These are phyloP conservation scores for Boletus rubroflammeus DNA, from an alignment of 768 basidiomycete species.

Conservation along the genomic window DNA sequence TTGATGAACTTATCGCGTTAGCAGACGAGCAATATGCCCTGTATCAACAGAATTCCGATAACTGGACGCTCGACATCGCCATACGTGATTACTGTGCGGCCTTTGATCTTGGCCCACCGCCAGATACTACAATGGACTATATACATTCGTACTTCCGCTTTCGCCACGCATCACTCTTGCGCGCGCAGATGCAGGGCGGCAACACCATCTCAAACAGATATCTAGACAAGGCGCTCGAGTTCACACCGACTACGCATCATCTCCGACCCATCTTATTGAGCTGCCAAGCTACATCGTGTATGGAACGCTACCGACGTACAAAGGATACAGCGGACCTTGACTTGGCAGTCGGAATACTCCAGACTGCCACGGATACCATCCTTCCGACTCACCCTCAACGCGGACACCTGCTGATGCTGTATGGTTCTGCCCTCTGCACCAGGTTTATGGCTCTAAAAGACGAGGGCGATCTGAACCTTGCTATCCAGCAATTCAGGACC, in stretches of 20 bases:
- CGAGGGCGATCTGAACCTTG: constrained; percentile 19
- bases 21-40: constrained; percentile 6
- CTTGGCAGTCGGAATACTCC: constrained; percentile 1
- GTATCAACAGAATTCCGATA: constrained; percentile 4
- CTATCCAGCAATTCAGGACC: constrained; percentile 8
- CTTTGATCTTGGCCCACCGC: constrained; percentile 14
- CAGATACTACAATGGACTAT: background rate
- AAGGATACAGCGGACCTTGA: constrained; percentile 15
- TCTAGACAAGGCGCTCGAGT: constrained; percentile 8
- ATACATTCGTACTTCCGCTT: constrained; percentile 13
- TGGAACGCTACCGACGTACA: constrained; percentile 9
- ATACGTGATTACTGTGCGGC: constrained; percentile 15
- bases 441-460: constrained; percentile 12
- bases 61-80: constrained; percentile 4
- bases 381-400: constrained; percentile 12
- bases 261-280: constrained; percentile 1
- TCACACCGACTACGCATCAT: constrained; percentile 3
- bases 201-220: background rate
- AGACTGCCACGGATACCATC: constrained; percentile 4
- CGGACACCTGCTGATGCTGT: constrained; percentile 10
- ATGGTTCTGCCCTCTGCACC: constrained; percentile 16
- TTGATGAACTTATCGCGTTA: constrained; percentile 8
- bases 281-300: constrained; percentile 3
- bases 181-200: background rate
- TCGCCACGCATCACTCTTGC: background rate